Evolutionary conservation across 2,329 filamentous ascomycete genomes (phyloP).

Genomic region (Sclerotinia nivalis): DNA sequence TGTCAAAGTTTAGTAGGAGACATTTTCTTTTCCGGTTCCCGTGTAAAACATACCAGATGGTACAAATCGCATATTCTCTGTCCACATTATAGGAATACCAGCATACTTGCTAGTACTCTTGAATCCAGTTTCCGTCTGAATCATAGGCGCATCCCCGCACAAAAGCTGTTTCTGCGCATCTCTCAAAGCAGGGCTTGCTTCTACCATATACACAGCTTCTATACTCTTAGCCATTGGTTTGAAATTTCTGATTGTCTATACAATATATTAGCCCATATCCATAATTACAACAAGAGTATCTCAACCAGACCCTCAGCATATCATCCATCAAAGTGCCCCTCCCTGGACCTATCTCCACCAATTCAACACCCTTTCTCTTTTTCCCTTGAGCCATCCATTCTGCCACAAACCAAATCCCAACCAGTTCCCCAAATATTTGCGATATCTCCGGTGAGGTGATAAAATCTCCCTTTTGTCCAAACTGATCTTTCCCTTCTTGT

Average conservation of each 20-base stretch:
- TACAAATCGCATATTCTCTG: conserved; percentile 57
- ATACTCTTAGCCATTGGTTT: conserved; percentile 73
- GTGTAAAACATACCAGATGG: conserved; percentile 27
- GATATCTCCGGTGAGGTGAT: conserved; percentile 97
- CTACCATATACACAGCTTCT: conserved; percentile 88
- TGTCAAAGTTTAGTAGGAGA: conserved; percentile 37
- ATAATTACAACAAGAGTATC: conserved; percentile 15
- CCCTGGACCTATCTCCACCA: conserved; percentile 93
- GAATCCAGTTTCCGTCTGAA: conserved; percentile 71
- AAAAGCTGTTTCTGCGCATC: conserved; percentile 77
- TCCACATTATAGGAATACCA: conserved; percentile 78
- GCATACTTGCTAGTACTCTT: conserved; percentile 75
- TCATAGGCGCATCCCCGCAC: conserved; percentile 70
- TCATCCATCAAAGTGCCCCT: conserved; percentile 97
- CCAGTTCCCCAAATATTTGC: conserved; percentile 91
- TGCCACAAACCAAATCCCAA: conserved; percentile 91
- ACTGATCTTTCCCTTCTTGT: conserved; percentile 73
- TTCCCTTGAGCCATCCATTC: conserved; percentile 94
- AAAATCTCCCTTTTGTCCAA: conserved; percentile 92
- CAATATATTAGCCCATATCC: conserved; percentile 24
- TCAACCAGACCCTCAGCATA: conserved; percentile 72
- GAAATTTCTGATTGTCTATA: conserved; percentile 80
- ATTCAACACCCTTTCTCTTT: conserved; percentile 71
- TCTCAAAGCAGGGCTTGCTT: conserved; percentile 81
- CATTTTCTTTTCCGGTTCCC: neutral